Evolutionary conservation across 2,329 filamentous ascomycete species (phyloP), one percentile per base, ranked within the genome.

Genomic region (Phoma sp.): DNA sequence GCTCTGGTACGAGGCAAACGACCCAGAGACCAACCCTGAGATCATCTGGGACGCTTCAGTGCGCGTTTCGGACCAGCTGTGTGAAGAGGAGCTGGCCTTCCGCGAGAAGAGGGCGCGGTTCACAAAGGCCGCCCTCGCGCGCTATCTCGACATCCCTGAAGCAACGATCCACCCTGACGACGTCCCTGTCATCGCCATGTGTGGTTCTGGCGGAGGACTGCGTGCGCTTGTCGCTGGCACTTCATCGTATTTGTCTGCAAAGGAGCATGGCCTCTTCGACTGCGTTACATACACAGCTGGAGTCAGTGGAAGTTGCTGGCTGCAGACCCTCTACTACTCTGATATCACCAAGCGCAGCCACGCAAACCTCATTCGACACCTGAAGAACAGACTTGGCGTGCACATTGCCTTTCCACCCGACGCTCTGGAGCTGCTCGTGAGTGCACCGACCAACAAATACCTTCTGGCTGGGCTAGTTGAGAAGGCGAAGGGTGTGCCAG

Each of bases 231-330:
- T 98, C 14, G 93, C 95, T 2, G 93, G 93, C 3, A 88, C 92
- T 0, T 93, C 93, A 0, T 97, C 93, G 0, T 88, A 96, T 57
- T 80, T 95, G 8, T 93, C 92, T 3, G 84, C 91, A 0, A 86
- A 91, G 55, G 89, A 97, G 71, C 89, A 90, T 52, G 95, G 95
- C 0, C 79, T 99, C 0, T 96, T 96, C 71, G 93, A 97, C 75
- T 98, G 95, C 71, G 84, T 91, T 9, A 98, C 93, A 1, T 99
- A 99, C 69, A 96, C 92, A 0, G 91, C 93, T 4, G 95, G 95
- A 1, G 95, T 99, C 43, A 97, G 92, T 70, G 95, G 95, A 0
- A 96, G 90, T 60, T 98, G 95, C 74, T 99, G 95, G 95, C 82
- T 98, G 5, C 93, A 98, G 72, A 82, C 90, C 0, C 81, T 99